These are phyloP conservation scores for Penicillium sclerotiorum DNA, from an alignment of 2,329 filamentous ascomycete genomes.

Conservation along the genomic window DNA sequence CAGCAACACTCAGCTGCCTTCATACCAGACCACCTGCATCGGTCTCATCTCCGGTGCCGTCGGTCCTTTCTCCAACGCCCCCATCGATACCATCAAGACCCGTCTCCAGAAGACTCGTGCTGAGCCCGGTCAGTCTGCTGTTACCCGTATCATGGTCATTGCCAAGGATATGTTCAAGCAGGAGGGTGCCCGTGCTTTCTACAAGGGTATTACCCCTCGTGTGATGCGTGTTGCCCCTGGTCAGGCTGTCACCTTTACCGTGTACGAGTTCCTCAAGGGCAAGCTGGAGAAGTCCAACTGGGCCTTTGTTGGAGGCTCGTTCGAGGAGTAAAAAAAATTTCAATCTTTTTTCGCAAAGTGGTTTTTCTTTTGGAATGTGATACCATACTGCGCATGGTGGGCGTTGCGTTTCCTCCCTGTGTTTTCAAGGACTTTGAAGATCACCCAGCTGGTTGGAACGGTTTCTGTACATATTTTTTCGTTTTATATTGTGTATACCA, in stretches of 20 bases:
- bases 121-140: constrained; percentile 75
- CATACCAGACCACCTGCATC: constrained; percentile 88
- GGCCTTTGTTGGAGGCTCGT: constrained; percentile 62
- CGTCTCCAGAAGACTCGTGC: constrained; percentile 87
- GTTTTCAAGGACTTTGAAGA: constrained; percentile 10
- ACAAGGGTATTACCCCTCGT: constrained; percentile 97
- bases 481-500: constrained; percentile 24
- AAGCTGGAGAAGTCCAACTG: constrained; percentile 69
- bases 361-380: constrained; percentile 23
- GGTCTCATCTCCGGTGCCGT: constrained; percentile 91
- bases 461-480: constrained; percentile 23
- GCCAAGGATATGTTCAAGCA: constrained; percentile 86
- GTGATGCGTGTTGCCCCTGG: constrained; percentile 97
- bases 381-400: constrained; percentile 28
- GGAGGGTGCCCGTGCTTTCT: constrained; percentile 93
- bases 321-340: constrained; percentile 61
- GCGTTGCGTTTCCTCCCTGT: constrained; percentile 22
- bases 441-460: constrained; percentile 8
- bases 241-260: constrained; percentile 76
- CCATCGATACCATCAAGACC: constrained; percentile 99
- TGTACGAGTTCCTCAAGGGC: constrained; percentile 76
- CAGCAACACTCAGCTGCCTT: constrained; percentile 67
- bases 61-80: constrained; percentile 93
- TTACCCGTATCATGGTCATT: constrained; percentile 77
- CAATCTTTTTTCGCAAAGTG: neutral